Conservation (phyloP, 352 stramenopile species). For the Thraustotheca clavata region DNA sequence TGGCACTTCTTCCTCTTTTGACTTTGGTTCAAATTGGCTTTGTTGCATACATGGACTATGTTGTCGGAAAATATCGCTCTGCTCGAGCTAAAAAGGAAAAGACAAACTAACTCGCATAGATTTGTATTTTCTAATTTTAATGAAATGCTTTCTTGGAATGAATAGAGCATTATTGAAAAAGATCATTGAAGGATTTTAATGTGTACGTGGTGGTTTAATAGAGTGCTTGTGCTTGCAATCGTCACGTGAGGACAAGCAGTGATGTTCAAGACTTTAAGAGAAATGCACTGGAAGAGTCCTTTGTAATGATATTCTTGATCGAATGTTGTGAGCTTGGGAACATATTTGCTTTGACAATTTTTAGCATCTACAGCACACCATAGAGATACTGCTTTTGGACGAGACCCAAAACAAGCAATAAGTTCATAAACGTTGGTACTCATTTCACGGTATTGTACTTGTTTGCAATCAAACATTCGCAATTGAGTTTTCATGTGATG, state of each 20-base stretch:
- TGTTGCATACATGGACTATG: slow-evolving; percentile 73
- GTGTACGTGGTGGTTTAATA: slow-evolving; percentile 9
- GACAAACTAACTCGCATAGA: slow-evolving; percentile 27
- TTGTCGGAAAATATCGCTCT: slow-evolving; percentile 37
- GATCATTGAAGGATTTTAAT: slow-evolving; percentile 7
- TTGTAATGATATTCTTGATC: background rate
- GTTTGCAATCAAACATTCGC: slow-evolving; percentile 15
- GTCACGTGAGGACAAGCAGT: background rate
- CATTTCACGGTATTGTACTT: background rate
- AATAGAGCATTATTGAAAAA: no score
- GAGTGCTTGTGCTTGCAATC: background rate
- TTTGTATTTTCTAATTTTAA: no score
- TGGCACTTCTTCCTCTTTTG: slow-evolving; percentile 50
- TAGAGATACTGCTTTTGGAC: slow-evolving; percentile 11
- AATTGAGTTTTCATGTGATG: slow-evolving; percentile 22
- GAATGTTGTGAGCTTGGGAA: slow-evolving; percentile 9
- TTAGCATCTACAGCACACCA: slow-evolving; percentile 9
- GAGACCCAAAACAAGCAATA: slow-evolving; percentile 4
- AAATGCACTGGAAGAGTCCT: slow-evolving; percentile 14
- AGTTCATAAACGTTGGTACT: background rate
- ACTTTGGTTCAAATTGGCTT: slow-evolving; percentile 64
- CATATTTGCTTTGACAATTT: slow-evolving; percentile 10
- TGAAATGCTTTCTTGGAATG: no score
- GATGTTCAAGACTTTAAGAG: slow-evolving; percentile 21
- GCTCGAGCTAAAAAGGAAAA: slow-evolving; percentile 43